Evolutionary conservation across 352 stramenopile genomes (phyloP), one percentile per base, ranked within the genome.

Genomic region (Phytopythium cucurbitacearum): DNA sequence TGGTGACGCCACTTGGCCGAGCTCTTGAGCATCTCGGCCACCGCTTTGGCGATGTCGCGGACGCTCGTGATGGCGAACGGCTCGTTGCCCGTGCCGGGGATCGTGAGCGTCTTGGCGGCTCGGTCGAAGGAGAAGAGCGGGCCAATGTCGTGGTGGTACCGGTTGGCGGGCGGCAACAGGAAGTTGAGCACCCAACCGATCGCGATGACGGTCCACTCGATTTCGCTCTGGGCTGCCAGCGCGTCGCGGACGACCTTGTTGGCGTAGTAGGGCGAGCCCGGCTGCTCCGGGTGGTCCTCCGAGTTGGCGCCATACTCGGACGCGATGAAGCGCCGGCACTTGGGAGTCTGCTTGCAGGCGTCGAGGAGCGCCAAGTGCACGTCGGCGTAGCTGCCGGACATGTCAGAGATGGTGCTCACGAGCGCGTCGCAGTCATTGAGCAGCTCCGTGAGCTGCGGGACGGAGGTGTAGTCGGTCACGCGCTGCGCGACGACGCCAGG

Each of bases 321-420:
- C 13, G 70, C 64, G 49, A 80, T 73, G 53, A 76, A 80, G 46
- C 70, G 67, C 61, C 75, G 72, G 57, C 70, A 80, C 21, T 67
- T 76, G 41, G 57, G 40, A 13, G 63, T 57, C 16, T 59, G 43
- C 44, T 70, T 72, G 56, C 61, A 74, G 0, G 67, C 64, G 32
- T 80, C 61, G 12, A 80, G 35, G 2, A 77, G 46, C 3, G 34
- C 40, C 5, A 70, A 6, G 40, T 76, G 61, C 15, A 61, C 5
- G 1, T 69, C 57, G 0, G 44, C 56, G 36, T 54, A 64, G 0
- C 40, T 7, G 34, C 49, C 12, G 2, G 52, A 40, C n/a, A 45
- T n/a, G 45, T 72, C 57, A 11, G 38, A 43, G 41, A 70, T 61
- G 13, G 54, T 59, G 51, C 64, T 63, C 36, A 76, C 54, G 6